These are phyloP conservation scores for Amphibolis antarctica DNA, from an alignment of 106 monocot genomes.

Conservation along the genomic window DNA sequence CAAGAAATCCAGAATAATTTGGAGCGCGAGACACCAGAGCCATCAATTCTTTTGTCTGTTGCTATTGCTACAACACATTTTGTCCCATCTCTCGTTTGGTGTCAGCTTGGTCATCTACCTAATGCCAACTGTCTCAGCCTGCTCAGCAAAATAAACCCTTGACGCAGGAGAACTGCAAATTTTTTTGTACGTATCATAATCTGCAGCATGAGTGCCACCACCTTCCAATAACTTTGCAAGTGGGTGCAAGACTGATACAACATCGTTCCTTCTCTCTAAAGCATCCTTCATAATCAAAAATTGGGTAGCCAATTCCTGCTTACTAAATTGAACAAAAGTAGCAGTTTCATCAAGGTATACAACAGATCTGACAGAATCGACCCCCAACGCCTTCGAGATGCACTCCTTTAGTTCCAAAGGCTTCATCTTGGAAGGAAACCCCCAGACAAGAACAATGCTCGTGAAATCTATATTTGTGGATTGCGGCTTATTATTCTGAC, in stretches of 20 bases:
- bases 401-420: constrained; percentile 47
- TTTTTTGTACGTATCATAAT: constrained; percentile 65
- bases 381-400: constrained; percentile 48
- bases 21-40: background rate
- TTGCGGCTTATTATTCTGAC: constrained; percentile 27
- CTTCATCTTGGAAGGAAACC: constrained; percentile 46
- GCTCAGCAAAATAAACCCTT: constrained; percentile 62
- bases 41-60: background rate
- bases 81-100: background rate
- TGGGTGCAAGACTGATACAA: constrained; percentile 63
- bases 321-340: constrained; percentile 64
- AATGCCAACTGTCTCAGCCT: constrained; percentile 59
- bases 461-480: constrained; percentile 36
- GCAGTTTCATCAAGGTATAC: constrained; percentile 70
- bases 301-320: constrained; percentile 44
- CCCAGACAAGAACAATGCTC: constrained; percentile 71
- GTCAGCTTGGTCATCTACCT: constrained; percentile 32
- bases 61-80: background rate
- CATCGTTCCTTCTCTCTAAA: constrained; percentile 49
- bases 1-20: background rate
- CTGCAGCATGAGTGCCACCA: constrained; percentile 55
- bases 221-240: constrained; percentile 66
- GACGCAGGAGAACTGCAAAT: constrained; percentile 46
- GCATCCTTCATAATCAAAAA: constrained; percentile 63
- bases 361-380: constrained; percentile 43